phyloP scores from a whole-genome alignment of 805 yeast species.

The Wickerhamomyces rabaulensis region DNA sequence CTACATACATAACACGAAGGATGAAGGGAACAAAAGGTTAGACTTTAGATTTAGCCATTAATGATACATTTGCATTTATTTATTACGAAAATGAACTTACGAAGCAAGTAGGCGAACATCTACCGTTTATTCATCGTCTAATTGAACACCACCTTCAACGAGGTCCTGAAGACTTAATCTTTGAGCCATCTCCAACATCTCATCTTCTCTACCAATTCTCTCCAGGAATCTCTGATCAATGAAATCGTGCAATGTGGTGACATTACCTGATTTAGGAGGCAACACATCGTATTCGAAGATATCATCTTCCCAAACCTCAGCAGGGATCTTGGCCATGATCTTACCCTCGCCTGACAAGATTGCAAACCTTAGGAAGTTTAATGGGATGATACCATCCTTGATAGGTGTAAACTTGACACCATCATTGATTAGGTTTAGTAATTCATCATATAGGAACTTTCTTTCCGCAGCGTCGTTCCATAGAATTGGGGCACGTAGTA shows the following conservation, averaged over 20 bases:
- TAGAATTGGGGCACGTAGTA: conserved; percentile 46
- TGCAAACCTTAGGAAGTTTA: conserved; percentile 60
- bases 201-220: conserved; percentile 14
- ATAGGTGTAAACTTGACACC: conserved; percentile 11
- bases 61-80: neutral
- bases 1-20: conserved; percentile 41
- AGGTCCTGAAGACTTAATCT: conserved; percentile 24
- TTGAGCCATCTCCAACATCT: conserved; percentile 22
- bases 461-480: conserved; percentile 48
- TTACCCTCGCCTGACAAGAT: conserved; percentile 66
- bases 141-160: conserved; percentile 5
- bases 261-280: conserved; percentile 52
- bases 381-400: conserved; percentile 38
- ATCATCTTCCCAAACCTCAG: conserved; percentile 56
- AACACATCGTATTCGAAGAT: conserved; percentile 66
- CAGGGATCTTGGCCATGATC: conserved; percentile 66
- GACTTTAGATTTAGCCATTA: conserved; percentile 38
- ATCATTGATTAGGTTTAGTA: conserved; percentile 24
- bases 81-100: too few species aligned
- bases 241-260: conserved; percentile 30
- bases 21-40: conserved; percentile 53
- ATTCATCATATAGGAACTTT: conserved; percentile 41
- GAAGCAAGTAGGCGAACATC: too few species aligned
- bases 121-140: neutral
- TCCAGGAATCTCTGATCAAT: conserved; percentile 27